These are phyloP conservation scores for Verticillium isaacii DNA, from an alignment of 2,329 filamentous ascomycete species.

Conservation along the genomic window DNA sequence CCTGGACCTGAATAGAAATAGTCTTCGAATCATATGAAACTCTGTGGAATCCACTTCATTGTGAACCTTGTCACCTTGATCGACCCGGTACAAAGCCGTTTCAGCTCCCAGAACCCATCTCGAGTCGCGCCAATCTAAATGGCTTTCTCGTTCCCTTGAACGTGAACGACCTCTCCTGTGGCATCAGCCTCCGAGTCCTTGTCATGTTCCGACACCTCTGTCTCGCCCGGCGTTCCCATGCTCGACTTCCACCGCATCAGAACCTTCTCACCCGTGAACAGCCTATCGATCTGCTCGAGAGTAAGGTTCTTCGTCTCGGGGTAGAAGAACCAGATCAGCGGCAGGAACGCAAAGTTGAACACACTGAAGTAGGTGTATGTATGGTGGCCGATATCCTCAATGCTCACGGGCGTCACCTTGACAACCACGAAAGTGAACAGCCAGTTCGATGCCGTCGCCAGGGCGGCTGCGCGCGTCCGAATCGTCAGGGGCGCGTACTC, in stretches of 20 bases:
- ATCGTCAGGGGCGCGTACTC: slow-evolving; percentile 37
- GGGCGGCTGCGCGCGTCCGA: slow-evolving; percentile 29
- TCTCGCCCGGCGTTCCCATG: slow-evolving; percentile 28
- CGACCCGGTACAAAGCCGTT: too few relatives aligned
- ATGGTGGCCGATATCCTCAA: slow-evolving; percentile 29
- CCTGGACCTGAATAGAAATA: background rate
- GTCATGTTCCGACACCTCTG: slow-evolving; percentile 1
- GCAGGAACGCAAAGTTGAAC: slow-evolving; percentile 32
- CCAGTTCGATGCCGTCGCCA: slow-evolving; percentile 33
- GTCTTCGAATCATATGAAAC: too few relatives aligned
- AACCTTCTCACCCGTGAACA: slow-evolving; percentile 51
- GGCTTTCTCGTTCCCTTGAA: slow-evolving; percentile 22
- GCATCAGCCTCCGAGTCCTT: slow-evolving; percentile 8
- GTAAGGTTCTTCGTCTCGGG: slow-evolving; percentile 42
- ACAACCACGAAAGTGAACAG: slow-evolving; percentile 30
- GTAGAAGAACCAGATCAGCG: slow-evolving; percentile 42
- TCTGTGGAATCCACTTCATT: background rate
- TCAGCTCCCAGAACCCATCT: background rate
- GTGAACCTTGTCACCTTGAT: too few relatives aligned
- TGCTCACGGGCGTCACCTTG: slow-evolving; percentile 30
- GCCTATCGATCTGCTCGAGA: slow-evolving; percentile 43
- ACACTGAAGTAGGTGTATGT: slow-evolving; percentile 32
- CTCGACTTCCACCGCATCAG: slow-evolving; percentile 61
- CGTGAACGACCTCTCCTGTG: slow-evolving; percentile 6
- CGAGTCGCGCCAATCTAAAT: slow-evolving; percentile 34